Percentiles rank a stretch among this genome's conserved stretches.
Conservation (phyloP, 164 flowering plant species). For the Cinnamomum chago region DNA sequence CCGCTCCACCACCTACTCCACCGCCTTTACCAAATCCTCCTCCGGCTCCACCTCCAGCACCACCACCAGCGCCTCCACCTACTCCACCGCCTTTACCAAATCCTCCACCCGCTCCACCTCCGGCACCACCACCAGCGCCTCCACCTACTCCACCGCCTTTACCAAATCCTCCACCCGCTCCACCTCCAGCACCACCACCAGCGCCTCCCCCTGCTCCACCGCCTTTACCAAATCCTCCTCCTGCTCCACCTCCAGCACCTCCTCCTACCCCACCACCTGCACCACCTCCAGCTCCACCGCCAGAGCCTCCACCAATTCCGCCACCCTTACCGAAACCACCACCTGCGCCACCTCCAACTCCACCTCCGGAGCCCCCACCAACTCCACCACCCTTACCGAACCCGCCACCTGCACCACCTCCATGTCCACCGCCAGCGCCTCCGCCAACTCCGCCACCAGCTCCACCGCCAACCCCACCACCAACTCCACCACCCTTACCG, state of each 20-base stretch:
- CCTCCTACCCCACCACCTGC: background rate
- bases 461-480: background rate
- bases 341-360: conserved; percentile 9
- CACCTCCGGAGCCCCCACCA: background rate
- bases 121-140: conserved; percentile 5
- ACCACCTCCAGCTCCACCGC: background rate
- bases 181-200: background rate
- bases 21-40: background rate
- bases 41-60: background rate
- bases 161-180: background rate
- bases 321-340: background rate
- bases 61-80: too few relatives aligned
- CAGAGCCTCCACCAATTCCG: background rate
- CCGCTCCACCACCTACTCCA: background rate
- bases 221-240: background rate
- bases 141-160: background rate
- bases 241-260: background rate
- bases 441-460: background rate
- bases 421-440: background rate
- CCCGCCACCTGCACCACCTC: conserved; percentile 8
- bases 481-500: too few relatives aligned
- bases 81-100: too few relatives aligned
- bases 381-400: conserved; percentile 6
- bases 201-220: background rate
- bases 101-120: too few relatives aligned